A percentile compares a stretch with the other conserved stretches of the same genome.
phyloP scores from a whole-genome alignment of 1,139 yeast genomes.

The Yamadazyma epiphylla region DNA sequence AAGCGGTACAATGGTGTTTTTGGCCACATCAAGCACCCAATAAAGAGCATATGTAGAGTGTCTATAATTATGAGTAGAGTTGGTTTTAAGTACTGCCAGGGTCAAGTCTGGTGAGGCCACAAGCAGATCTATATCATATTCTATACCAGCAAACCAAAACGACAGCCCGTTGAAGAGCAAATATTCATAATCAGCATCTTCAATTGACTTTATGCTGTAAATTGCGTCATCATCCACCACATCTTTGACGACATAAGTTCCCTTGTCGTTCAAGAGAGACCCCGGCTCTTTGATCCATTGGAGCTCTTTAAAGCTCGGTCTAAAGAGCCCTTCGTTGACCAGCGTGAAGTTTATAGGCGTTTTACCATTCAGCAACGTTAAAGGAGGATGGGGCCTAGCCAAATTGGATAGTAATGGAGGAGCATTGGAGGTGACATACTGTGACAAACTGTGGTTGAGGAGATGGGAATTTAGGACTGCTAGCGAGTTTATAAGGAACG shows the following conservation, averaged over 20 bases:
- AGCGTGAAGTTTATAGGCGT: constrained; percentile 27
- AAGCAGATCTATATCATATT: constrained; percentile 49
- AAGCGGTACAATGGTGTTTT: constrained; percentile 24
- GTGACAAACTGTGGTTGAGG: neutral
- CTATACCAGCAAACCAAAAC: constrained; percentile 34
- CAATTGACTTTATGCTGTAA: constrained; percentile 47
- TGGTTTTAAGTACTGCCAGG: constrained; percentile 52
- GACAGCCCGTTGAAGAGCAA: constrained; percentile 47
- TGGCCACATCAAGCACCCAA: constrained; percentile 47
- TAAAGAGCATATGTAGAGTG: constrained; percentile 68
- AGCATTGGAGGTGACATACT: neutral
- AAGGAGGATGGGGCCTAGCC: constrained; percentile 6
- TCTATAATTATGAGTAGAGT: constrained; percentile 60
- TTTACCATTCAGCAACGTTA: constrained; percentile 17
- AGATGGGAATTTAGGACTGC: neutral
- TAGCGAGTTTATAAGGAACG: neutral
- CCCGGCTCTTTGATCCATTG: constrained; percentile 65
- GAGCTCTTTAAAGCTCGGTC: constrained; percentile 45
- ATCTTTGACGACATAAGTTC: constrained; percentile 48
- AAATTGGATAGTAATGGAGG: constrained; percentile 9
- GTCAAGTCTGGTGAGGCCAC: constrained; percentile 63
- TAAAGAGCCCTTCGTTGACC: constrained; percentile 48
- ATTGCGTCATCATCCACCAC: constrained; percentile 19
- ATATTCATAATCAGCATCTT: constrained; percentile 42
- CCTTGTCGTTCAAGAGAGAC: constrained; percentile 41